These are phyloP conservation scores for Penicillium alfredii DNA, from an alignment of 495 filamentous ascomycete genomes.

Conservation along the genomic window DNA sequence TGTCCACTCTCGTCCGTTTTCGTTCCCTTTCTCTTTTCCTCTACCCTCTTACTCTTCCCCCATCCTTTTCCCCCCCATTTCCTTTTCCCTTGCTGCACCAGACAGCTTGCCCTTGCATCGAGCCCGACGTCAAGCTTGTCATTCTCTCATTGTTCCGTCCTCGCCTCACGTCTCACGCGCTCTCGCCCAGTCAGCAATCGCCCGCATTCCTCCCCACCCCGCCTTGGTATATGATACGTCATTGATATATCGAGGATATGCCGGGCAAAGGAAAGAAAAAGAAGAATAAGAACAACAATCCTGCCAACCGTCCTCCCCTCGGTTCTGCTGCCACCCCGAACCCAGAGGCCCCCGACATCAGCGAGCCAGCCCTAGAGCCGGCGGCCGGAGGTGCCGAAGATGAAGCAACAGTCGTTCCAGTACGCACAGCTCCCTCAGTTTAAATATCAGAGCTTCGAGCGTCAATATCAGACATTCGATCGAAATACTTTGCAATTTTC, in stretches of 20 bases:
- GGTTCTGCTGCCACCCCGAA: slow-evolving; percentile 23
- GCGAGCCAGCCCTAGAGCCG: slow-evolving; percentile 22
- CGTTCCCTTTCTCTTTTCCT: slow-evolving; percentile 24
- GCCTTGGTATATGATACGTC: slow-evolving; percentile 28
- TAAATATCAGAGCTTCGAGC: slow-evolving; percentile 34
- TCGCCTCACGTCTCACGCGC: slow-evolving; percentile 21
- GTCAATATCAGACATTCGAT: slow-evolving; percentile 40
- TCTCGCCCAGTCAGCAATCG: no score
- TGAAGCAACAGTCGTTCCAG: slow-evolving; percentile 29
- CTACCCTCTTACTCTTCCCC: no score
- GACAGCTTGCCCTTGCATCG: slow-evolving; percentile 18
- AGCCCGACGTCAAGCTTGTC: slow-evolving; percentile 27
- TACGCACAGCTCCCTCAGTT: slow-evolving; percentile 40
- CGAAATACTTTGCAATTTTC: slow-evolving; percentile 28
- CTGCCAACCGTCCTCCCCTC: slow-evolving; percentile 21
- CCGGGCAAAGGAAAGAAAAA: slow-evolving; percentile 24
- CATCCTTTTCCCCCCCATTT: no score
- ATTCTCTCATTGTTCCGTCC: slow-evolving; percentile 29
- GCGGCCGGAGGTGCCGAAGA: slow-evolving; percentile 30
- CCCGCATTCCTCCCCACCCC: no score
- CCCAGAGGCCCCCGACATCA: slow-evolving; percentile 14
- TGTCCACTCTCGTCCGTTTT: slow-evolving; percentile 23
- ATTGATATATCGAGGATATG: slow-evolving; percentile 37
- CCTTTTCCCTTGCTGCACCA: slow-evolving; percentile 14
- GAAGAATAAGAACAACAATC: slow-evolving; percentile 37